These are phyloP conservation scores for Porodaedalea pini DNA, from an alignment of 1,284 basidiomycete genomes.

Conservation along the genomic window DNA sequence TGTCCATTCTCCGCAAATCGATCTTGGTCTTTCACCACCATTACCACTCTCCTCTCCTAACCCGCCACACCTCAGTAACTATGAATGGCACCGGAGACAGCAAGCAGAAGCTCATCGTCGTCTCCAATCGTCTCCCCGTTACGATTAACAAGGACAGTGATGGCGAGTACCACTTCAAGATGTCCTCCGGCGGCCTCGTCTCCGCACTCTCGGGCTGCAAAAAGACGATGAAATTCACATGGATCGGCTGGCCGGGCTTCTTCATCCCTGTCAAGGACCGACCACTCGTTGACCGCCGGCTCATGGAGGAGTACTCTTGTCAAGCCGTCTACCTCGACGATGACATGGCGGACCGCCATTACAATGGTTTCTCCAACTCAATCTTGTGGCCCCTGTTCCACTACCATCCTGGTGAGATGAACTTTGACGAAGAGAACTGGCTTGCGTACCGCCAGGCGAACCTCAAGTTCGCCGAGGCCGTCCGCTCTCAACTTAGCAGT, in stretches of 20 bases:
- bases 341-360: slow-evolving; percentile 95
- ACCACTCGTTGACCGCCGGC: slow-evolving; percentile 78
- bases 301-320: slow-evolving; percentile 94
- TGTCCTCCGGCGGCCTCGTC: slow-evolving; percentile 94
- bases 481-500: slow-evolving; percentile 71
- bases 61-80: neutral
- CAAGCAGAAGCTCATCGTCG: slow-evolving; percentile 82
- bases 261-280: slow-evolving; percentile 88
- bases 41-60: slow-evolving; percentile 11
- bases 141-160: slow-evolving; percentile 85
- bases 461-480: slow-evolving; percentile 88
- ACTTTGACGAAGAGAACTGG: slow-evolving; percentile 99
- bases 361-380: slow-evolving; percentile 99
- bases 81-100: slow-evolving; percentile 6
- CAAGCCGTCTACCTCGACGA: slow-evolving; percentile 97
- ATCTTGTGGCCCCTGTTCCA: slow-evolving; percentile 99
- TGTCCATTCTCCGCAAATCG: neutral
- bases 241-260: slow-evolving; percentile 92
- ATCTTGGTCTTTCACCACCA: slow-evolving; percentile 22
- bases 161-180: slow-evolving; percentile 94
- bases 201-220: slow-evolving; percentile 94
- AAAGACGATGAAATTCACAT: slow-evolving; percentile 93
- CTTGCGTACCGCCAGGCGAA: slow-evolving; percentile 97
- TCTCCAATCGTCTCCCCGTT: slow-evolving; percentile 92
- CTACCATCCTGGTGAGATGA: slow-evolving; percentile 99